Evolutionary conservation across 2,329 filamentous ascomycete species (phyloP), one percentile per base, ranked within the genome.

Genomic region (Trichoderma sp.): DNA sequence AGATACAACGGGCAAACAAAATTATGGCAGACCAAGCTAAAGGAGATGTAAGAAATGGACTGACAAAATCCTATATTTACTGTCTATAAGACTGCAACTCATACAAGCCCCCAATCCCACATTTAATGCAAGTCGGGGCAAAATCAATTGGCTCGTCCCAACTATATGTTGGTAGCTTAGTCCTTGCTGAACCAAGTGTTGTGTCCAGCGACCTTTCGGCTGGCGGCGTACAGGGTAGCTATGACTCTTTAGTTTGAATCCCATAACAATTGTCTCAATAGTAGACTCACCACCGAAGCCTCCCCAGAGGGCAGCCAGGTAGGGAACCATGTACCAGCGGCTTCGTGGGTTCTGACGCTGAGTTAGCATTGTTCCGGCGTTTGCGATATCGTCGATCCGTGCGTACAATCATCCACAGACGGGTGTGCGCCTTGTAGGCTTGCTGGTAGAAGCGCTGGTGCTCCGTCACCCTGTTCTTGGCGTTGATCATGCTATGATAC

Each of bases 321-420:
- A 95, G 74, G 90, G 90, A 71, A 87, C 85, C 75, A 94, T 82
- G 78, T 92, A 80, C 75, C 82, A 78, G 77, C 83, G 87, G 84
- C 89, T 90, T 77, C 88, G 87, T 73, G 88, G 82, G 83, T 86
- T 83, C 89, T 92, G 77, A 73, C 30, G 24, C 54, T 65, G 49
- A 39, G 67, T 73, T 64, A 72, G 72, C 11, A 43, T 18, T 52
- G 34, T 24, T 39, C 14, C 43, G 26, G 37, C 58, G 28, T 55
- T 56, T 58, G 58, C 21, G 56, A 39, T n/a, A 55, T 59, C 39
- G 70, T 71, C 68, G 71, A 73, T 71, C 68, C 68, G 64, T 34
- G 68, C 90, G 79, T 86, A 94, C 91, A 82, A 94, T 93, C 81
- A 87, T 84, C 91, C 92, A 94, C 79, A 92, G 81, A 76, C 92